Base-by-base conservation (phyloP, 192 early-diverging fungal genomes). In the Lobulomyces angularis region DNA sequence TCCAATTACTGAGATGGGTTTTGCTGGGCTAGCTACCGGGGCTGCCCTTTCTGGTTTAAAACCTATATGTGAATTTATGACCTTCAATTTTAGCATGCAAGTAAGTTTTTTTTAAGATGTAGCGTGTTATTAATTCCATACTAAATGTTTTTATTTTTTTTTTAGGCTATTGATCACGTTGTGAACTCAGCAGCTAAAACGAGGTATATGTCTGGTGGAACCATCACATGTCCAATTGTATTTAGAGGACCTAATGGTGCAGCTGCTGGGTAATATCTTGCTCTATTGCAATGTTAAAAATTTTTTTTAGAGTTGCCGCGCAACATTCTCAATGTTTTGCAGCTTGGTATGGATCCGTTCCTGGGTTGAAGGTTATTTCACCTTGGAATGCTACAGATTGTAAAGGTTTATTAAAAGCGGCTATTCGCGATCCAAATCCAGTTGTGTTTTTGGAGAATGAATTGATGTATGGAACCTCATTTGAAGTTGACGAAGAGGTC, bases 61-160 rank as follows among this genome's bases (percentile, higher is more conserved):
- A 69, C 93, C 93, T 22, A 81, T 97, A 45, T 97, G 93, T 75
- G 90, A 97, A 71, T 97, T 97, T 65, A 97, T 97, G 93, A 97
- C 93, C 46, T 95, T 88, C 63, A 97, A 97, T 83, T 97, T 97
- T 76, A 86, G 90, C 24, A 90, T 97, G 88, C 93, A 97, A 78
- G 85, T 87, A 63, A 54, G 48, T 18, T 37, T 5, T 62, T 25
- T 18, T 21, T 21, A 26, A 50, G 14, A 36, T 9, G 16, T 20
- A 27, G 0, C 9, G 38, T 17, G 16, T 24, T 9, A 3, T 11
- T 35, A 32, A 12, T 32, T 32, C n/a, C 12, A 32, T 12, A 32
- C 31, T 16, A 16, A 12, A 12, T 32, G 31, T 32, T 32, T 11
- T 49, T 6, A 2, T 7, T 19, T n/a, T 36, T 56, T 56, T 57